Evolutionary conservation across 306 rosid genomes (phyloP), one percentile per base, ranked within the genome.

Genomic region (Begonia loranthoides): DNA sequence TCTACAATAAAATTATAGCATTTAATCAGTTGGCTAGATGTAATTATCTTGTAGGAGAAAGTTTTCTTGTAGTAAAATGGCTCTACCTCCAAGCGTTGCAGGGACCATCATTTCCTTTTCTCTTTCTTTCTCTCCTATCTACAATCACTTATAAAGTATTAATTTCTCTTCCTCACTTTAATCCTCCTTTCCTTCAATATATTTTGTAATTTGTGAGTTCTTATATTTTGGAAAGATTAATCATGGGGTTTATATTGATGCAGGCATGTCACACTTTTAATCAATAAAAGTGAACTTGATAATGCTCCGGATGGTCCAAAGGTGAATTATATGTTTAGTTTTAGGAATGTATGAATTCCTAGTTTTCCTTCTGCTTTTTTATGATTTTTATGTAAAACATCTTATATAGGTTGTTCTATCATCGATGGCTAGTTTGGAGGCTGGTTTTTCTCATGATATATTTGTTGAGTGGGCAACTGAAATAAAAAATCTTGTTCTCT

Each of bases 361-460:
- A 49, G 6, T 49, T 45, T 63, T 55, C 50, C 60, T 47, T 53
- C 50, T 56, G 36, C 21, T 36, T 48, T 48, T 48, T 54, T 57
- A 41, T 51, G 69, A 52, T 14, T 54, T 63, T 63, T 57, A 45
- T 19, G 17, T 56, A 43, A n/a, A 48, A 61, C 49, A 47, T 76
- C 43, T 57, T 49, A 10, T 60, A 49, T 60, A 90, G 97, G 95
- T 90, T 68, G 94, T 90, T 67, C 65, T 90, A 66, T 81, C 94
- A 53, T 90, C 99, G 49, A 90, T 90, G 99, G 99, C 95, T 53
- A 90, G 99, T 75, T 76, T 90, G 79, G 99, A 90, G 75, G 94
- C 94, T 7, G 99, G 99, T 39, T 90, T 82, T 69, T 90, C 99
- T 53, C 99, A 86, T 50, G 99, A 90, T 75, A 80, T 90, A 68